These are phyloP conservation scores for Oenanthe javanica DNA, from an alignment of 140 eudicot species.

Conservation along the genomic window DNA sequence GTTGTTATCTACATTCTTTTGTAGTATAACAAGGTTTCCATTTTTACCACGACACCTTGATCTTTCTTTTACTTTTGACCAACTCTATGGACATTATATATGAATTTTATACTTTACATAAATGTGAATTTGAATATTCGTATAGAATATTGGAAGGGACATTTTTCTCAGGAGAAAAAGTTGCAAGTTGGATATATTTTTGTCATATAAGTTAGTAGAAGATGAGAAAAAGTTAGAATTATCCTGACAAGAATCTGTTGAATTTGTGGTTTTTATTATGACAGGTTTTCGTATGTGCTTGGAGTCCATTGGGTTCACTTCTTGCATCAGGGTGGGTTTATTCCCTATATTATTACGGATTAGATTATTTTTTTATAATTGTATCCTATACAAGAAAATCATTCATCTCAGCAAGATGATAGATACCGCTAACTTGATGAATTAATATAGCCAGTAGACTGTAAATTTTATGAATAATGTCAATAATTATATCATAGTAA, in stretches of 20 bases:
- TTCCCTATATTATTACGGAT: slow-evolving; percentile 5
- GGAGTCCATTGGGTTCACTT: slow-evolving; percentile 94
- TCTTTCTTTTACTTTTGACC: not conserved
- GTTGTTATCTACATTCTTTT: not conserved
- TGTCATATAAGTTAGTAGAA: not conserved
- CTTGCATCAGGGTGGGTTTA: slow-evolving; percentile 89
- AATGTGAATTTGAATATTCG: not conserved
- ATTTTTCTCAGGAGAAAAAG: not conserved
- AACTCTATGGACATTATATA: not conserved
- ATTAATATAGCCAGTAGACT: not conserved
- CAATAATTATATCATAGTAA: not conserved
- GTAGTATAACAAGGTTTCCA: not conserved
- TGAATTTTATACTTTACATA: not conserved
- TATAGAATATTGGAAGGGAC: not conserved
- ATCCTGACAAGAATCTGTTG: slow-evolving; percentile 4
- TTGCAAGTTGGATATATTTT: not conserved
- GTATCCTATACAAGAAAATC: not conserved
- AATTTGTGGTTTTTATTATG: slow-evolving; percentile 8
- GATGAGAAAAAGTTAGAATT: not conserved
- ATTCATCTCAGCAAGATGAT: not conserved
- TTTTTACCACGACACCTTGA: not conserved
- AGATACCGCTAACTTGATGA: not conserved
- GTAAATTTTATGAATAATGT: not conserved
- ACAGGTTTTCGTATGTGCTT: slow-evolving; percentile 97
- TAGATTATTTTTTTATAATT: not conserved